Evolutionary conservation across 2,329 filamentous ascomycete genomes (phyloP).

Genomic region (Ophiognomonia clavigignenti-juglandacearum): DNA sequence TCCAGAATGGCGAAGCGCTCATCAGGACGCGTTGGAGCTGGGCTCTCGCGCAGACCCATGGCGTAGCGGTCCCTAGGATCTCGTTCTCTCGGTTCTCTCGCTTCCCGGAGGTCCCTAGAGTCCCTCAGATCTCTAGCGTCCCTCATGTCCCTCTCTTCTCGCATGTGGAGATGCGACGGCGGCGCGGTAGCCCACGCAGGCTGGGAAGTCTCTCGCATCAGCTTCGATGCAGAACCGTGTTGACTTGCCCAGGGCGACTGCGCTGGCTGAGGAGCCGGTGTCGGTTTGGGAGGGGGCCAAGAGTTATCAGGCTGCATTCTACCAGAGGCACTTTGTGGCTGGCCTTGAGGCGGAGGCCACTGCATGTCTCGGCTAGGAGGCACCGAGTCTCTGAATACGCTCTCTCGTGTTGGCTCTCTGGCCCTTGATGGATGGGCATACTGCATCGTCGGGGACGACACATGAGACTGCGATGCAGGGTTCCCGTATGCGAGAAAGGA

Average conservation of each 20-base stretch:
- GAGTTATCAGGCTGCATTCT: conserved; percentile 25
- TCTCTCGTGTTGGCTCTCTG: conserved; percentile 10
- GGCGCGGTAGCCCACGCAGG: conserved; percentile 27
- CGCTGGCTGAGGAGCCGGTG: conserved; percentile 27
- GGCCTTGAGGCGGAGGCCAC: conserved; percentile 26
- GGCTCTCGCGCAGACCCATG: conserved; percentile 10
- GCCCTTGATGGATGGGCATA: conserved; percentile 31
- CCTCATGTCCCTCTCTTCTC: conserved; percentile 16
- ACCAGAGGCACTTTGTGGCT: conserved; percentile 19
- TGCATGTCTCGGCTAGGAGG: conserved; percentile 30
- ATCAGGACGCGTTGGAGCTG: conserved; percentile 3
- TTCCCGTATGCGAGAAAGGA: conserved; percentile 40
- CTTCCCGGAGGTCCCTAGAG: conserved; percentile 21
- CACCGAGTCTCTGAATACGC: conserved; percentile 36
- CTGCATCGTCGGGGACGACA: conserved; percentile 48
- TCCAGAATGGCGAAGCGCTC: conserved; percentile 14
- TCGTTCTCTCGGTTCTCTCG: background rate
- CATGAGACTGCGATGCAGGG: conserved; percentile 37
- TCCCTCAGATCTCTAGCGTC: conserved; percentile 2
- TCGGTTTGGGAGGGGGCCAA: conserved; percentile 30
- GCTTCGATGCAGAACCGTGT: conserved; percentile 31
- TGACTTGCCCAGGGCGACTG: conserved; percentile 35
- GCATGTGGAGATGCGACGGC: conserved; percentile 20
- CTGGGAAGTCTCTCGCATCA: conserved; percentile 28
- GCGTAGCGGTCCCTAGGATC: conserved; percentile 12